A percentile compares a stretch with the other conserved stretches of the same genome.
Conservation (phyloP, 1,284 basidiomycete genomes). For the Pulveroboletus sp. region DNA sequence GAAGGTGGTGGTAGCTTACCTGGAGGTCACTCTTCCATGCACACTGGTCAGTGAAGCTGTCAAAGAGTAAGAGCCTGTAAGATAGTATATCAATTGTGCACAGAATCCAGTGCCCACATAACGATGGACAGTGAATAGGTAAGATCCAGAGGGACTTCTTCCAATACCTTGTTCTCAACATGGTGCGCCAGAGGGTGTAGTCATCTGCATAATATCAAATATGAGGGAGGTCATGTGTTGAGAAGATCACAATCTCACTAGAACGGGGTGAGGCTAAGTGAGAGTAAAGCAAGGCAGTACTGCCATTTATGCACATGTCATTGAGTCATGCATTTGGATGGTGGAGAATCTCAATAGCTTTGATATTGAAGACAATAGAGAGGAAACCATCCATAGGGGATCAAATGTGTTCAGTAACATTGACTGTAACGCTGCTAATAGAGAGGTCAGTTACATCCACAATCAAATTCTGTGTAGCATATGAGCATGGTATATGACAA, state of each 20-base stretch:
- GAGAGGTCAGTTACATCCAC: too few species aligned
- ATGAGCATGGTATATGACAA: too few species aligned
- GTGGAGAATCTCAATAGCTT: neutral
- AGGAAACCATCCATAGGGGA: neutral
- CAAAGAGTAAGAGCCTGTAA: conserved; percentile 8
- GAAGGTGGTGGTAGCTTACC: neutral
- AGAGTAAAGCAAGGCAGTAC: conserved; percentile 4
- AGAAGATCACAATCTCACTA: neutral
- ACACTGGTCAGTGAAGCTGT: conserved; percentile 13
- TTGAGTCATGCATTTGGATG: neutral
- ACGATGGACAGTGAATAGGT: conserved; percentile 6
- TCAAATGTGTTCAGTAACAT: neutral
- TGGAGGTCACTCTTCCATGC: conserved; percentile 6
- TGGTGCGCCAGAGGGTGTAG: conserved; percentile 8
- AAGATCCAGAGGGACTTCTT: conserved; percentile 17
- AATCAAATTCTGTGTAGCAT: too few species aligned
- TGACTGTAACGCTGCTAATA: too few species aligned
- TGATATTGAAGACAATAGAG: neutral
- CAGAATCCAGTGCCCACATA: conserved; percentile 15
- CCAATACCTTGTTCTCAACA: conserved; percentile 12
- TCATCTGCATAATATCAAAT: conserved; percentile 7
- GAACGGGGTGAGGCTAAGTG: neutral
- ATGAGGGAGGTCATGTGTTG: conserved; percentile 11
- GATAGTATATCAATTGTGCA: conserved; percentile 1
- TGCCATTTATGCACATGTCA: conserved; percentile 17